These are phyloP conservation scores for Botryotinia globosa DNA, from an alignment of 2,329 filamentous ascomycete genomes.

Conservation along the genomic window DNA sequence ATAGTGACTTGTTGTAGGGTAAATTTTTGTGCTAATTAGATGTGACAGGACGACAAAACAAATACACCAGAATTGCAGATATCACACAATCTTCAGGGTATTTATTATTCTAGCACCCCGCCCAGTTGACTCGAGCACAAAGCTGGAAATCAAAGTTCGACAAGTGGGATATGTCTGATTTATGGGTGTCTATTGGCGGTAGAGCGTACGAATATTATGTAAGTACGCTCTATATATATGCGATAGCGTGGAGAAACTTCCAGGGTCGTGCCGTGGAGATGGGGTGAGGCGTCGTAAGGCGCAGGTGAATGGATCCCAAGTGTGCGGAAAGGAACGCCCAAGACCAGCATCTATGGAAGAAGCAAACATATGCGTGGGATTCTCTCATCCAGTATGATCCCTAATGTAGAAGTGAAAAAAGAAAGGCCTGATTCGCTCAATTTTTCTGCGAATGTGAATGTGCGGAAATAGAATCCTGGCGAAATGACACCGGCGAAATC, in stretches of 20 bases:
- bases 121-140: slow-evolving; percentile 5
- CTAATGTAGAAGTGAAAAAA: slow-evolving; percentile 1
- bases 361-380: slow-evolving; percentile 1
- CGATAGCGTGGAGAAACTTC: slow-evolving; percentile 5
- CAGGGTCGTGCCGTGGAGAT: not conserved
- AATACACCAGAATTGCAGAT: slow-evolving; percentile 3
- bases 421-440: not conserved
- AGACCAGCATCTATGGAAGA: slow-evolving; percentile 11
- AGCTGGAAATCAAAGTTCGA: not conserved
- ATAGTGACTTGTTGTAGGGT: not conserved
- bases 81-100: slow-evolving; percentile 9
- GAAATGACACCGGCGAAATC: not conserved
- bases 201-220: slow-evolving; percentile 4
- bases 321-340: slow-evolving; percentile 4
- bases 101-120: not conserved
- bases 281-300: slow-evolving; percentile 15
- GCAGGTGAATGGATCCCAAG: slow-evolving; percentile 7
- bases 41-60: not conserved
- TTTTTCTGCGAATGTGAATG: not conserved
- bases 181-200: slow-evolving; percentile 16
- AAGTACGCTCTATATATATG: slow-evolving; percentile 5
- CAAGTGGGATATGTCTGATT: slow-evolving; percentile 13
- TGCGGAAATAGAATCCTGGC: not conserved
- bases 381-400: not conserved
- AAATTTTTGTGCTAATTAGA: not conserved